These are phyloP conservation scores for Colletotrichum theobromicola DNA, from an alignment of 2,329 filamentous ascomycete genomes.

Conservation along the genomic window DNA sequence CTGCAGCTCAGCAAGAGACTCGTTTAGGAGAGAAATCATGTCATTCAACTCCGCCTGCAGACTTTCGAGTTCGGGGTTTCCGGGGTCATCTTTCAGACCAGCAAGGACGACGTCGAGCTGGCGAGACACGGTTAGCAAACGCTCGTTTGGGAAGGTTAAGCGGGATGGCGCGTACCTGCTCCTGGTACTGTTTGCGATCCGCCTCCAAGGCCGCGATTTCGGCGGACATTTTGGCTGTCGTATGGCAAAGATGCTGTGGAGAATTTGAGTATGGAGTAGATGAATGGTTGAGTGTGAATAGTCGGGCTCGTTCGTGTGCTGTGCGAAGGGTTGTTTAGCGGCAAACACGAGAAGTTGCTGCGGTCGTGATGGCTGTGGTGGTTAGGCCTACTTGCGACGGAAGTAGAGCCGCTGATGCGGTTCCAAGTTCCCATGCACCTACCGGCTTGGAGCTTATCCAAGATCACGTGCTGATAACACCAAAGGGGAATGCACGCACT, in stretches of 20 bases:
- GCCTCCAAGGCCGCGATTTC: conserved; percentile 52
- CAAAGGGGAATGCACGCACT: background rate
- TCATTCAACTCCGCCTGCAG: conserved; percentile 83
- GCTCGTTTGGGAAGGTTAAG: background rate
- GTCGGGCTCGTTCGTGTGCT: background rate
- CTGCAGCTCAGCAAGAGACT: conserved; percentile 81
- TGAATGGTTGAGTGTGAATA: background rate
- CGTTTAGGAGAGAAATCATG: conserved; percentile 80
- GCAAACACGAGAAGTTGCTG: background rate
- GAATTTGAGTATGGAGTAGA: background rate
- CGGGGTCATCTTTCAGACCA: conserved; percentile 80
- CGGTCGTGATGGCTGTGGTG: background rate
- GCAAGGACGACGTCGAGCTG: conserved; percentile 80
- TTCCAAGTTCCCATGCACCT: background rate
- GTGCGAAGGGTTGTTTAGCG: background rate
- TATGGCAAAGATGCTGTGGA: background rate
- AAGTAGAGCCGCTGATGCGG: background rate
- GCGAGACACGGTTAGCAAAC: conserved; percentile 21
- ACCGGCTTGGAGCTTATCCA: conserved; percentile 8
- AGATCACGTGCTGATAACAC: conserved; percentile 5
- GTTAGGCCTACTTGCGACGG: background rate
- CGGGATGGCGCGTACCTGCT: conserved; percentile 50
- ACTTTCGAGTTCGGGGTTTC: conserved; percentile 77
- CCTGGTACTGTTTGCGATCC: conserved; percentile 60
- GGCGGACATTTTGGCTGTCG: conserved; percentile 17